These are phyloP conservation scores for Lolium rigidum DNA, from an alignment of 176 grass and related monocot genomes.

Conservation along the genomic window DNA sequence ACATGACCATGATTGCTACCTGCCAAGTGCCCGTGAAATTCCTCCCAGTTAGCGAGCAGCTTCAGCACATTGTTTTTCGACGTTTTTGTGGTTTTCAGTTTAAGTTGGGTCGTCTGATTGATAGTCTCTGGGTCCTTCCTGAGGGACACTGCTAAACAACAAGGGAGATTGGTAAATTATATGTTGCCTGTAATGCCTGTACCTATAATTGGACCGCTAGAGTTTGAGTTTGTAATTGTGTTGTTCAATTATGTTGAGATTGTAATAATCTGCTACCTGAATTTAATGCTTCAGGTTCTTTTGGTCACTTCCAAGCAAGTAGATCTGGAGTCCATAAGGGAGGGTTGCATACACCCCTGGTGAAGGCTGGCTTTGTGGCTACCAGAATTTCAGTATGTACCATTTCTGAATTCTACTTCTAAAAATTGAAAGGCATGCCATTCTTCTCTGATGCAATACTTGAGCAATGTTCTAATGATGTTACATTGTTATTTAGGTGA, in stretches of 20 bases:
- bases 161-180: not conserved
- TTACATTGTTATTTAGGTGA: conserved; percentile 57
- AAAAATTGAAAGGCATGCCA: not conserved
- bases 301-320: conserved; percentile 99
- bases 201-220: conserved; percentile 17
- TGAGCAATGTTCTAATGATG: not conserved
- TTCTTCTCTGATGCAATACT: conserved; percentile 24
- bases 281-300: conserved; percentile 71
- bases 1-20: not conserved
- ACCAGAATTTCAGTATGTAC: conserved; percentile 91
- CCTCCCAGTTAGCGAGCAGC: not conserved
- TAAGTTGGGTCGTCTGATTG: not conserved
- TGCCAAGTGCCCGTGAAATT: not conserved
- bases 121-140: not conserved
- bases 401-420: not conserved
- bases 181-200: not conserved
- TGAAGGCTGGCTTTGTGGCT: conserved; percentile 93
- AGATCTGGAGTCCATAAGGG: conserved; percentile 93
- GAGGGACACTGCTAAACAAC: not conserved
- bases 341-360: conserved; percentile 73
- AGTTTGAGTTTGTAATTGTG: conserved; percentile 3
- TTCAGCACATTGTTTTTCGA: not conserved
- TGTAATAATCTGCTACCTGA: not conserved
- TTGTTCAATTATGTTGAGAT: not conserved
- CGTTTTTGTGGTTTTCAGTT: not conserved